Evolutionary conservation across 2,329 filamentous ascomycete genomes (phyloP), one percentile per base, ranked within the genome.

Genomic region (Aspergillus proliferans): DNA sequence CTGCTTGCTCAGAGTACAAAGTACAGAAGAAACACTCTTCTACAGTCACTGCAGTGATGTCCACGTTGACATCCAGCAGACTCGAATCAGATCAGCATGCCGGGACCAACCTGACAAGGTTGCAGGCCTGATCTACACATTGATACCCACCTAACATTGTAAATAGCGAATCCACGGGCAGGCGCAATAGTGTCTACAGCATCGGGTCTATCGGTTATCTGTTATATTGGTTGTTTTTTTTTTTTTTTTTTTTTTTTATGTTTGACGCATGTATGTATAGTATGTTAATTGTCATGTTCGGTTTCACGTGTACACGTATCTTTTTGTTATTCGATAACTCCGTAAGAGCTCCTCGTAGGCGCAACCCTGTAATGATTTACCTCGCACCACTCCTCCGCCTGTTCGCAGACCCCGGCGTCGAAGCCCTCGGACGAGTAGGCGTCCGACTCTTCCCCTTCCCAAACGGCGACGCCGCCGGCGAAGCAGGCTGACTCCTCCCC

Each of bases 361-460:
- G 26, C 26, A 12, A 12, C 7, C 26, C 10, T 38, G 30, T 15
- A 43, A 26, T 30, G 21, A 43, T 39, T 54, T 47, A 30, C 43
- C 53, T 54, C 6, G 51, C 54, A 26, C 52, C 55, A 48, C 52
- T 56, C 56, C 54, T 58, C 21, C 58, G 43, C 39, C 58, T 53
- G 46, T 58, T 47, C 30, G 50, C 43, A n/a, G 55, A 47, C 12
- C 46, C 46, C 44, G 49, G 47, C 34, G 45, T 46, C 24, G 49
- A 50, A 9, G 19, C 41, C 41, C 55, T 46, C 4, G 30, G 44
- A 45, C 47, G 50, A 45, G 54, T 52, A 8, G 54, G 54, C 12
- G 52, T 53, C 47, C 51, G 41, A 28, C 22, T 43, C 24, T 19
- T 28, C 51, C 18, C 50, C 53, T 4, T 34, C 28, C 36, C 46